Evolutionary conservation across 176 grass and related monocot species (phyloP).

Genomic region (sorghum (Sorghum bicolor)): DNA sequence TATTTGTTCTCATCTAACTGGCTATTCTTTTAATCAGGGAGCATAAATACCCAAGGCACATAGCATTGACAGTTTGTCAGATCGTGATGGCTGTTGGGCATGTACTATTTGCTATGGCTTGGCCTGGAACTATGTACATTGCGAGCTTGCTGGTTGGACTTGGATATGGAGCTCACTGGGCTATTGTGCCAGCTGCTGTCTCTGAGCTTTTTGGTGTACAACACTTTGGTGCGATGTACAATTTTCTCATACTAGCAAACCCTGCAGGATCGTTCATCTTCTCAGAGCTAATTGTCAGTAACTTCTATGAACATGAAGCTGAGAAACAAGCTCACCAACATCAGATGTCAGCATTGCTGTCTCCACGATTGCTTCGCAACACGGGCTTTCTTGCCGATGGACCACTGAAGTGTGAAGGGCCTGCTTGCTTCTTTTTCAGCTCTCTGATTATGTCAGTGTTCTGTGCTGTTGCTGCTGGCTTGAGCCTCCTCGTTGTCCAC

Average conservation of each 20-base stretch:
- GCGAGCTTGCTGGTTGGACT: conserved; percentile 67
- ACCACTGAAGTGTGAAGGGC: conserved; percentile 54
- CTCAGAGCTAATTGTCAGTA: conserved; percentile 67
- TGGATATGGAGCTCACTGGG: conserved; percentile 73
- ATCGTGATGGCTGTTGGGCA: conserved; percentile 53
- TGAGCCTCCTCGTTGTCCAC: conserved; percentile 64
- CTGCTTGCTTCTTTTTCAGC: conserved; percentile 65
- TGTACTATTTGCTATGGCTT: conserved; percentile 79
- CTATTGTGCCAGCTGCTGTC: conserved; percentile 56
- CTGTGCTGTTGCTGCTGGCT: conserved; percentile 45
- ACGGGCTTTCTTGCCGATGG: conserved; percentile 31
- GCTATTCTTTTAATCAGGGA: conserved; percentile 40
- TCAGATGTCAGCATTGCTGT: neutral
- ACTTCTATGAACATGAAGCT: conserved; percentile 58
- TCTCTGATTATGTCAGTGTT: conserved; percentile 66
- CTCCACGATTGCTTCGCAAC: conserved; percentile 1
- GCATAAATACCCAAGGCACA: conserved; percentile 52
- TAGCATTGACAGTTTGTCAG: conserved; percentile 51
- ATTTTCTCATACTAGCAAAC: conserved; percentile 76
- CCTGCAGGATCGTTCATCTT: conserved; percentile 57
- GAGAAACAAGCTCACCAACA: conserved; percentile 49
- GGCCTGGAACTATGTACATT: conserved; percentile 79
- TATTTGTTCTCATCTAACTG: conserved; percentile 12
- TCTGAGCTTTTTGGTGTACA: conserved; percentile 70
- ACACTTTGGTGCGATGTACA: conserved; percentile 72